Evolutionary conservation across 2,329 filamentous ascomycete species (phyloP), one percentile per base, ranked within the genome.

Genomic region (Claviceps monticola): DNA sequence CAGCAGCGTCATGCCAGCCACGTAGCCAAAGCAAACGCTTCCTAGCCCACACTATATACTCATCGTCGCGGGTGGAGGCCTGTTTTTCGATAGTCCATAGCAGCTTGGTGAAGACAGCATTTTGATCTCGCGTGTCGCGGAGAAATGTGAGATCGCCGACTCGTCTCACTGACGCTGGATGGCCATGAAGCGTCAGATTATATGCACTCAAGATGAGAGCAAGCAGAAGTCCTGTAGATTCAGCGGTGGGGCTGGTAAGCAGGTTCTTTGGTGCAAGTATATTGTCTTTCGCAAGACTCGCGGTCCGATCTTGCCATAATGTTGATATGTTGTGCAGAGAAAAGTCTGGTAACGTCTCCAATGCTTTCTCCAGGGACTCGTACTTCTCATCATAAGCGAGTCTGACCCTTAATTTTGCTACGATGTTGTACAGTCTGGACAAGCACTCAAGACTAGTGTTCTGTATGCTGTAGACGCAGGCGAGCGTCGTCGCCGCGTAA

Each of bases 1-100:
- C 16, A 49, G 29, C 34, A 2, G 76, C 71, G 23, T 74, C 72
- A 37, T 82, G 82, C 86, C 86, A 90, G 59, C 77, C 76, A 61
- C 82, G 80, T 34, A 91, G 71, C 86, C 86, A 91, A 4, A 88
- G 62, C 8, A 90, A 65, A 58, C 83, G 80, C 43, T 76, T 75
- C 53, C 85, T 75, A 13, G 78, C 74, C 50, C 69, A 72, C 26
- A 73, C 68, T 83, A 83, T 86, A 55, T 78, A 79, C 37, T 73
- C 73, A 54, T 86, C 82, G 50, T 86, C 80, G 38, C 73, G 75
- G 54, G 75, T 80, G 2, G 75, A 69, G 13, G 71, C 71, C 51
- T 72, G 73, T 47, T 66, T 68, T 48, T 69, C 63, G 21, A 83
- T 60, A 2, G 69, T 66, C 54, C 76, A 74, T 50, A 88, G 69